Conservation (phyloP, 2,329 filamentous ascomycete species). For the Colletotrichum sp. region DNA sequence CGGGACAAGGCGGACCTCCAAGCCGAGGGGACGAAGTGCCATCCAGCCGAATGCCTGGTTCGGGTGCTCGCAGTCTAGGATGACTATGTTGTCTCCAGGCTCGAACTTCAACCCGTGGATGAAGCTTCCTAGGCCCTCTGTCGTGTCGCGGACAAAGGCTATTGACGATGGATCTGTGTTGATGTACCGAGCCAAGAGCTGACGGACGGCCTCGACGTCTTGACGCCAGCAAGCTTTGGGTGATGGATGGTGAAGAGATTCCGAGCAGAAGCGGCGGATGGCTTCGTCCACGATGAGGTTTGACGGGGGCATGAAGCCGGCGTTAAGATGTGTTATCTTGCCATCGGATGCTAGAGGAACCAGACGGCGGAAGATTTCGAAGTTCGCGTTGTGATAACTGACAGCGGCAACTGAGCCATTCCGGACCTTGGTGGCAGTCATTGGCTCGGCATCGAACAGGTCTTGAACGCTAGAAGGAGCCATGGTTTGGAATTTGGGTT, state of each 20-base stretch:
- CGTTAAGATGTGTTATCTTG: slow-evolving; percentile 31
- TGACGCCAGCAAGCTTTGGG: slow-evolving; percentile 25
- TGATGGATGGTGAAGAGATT: slow-evolving; percentile 25
- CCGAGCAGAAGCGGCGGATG: slow-evolving; percentile 27
- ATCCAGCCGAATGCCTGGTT: slow-evolving; percentile 35
- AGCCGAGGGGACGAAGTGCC: slow-evolving; percentile 26
- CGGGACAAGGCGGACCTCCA: slow-evolving; percentile 32
- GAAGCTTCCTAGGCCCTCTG: slow-evolving; percentile 34
- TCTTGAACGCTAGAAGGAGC: not conserved
- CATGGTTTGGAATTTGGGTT: not conserved
- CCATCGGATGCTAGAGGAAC: slow-evolving; percentile 24
- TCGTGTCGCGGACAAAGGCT: slow-evolving; percentile 36
- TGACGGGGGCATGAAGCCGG: slow-evolving; percentile 33
- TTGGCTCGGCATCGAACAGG: not conserved
- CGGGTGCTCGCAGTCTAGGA: slow-evolving; percentile 35
- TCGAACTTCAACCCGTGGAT: slow-evolving; percentile 26
- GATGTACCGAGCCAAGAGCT: slow-evolving; percentile 31
- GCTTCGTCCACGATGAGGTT: slow-evolving; percentile 35
- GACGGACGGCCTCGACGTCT: not conserved
- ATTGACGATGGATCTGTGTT: slow-evolving; percentile 28
- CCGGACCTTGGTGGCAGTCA: not conserved
- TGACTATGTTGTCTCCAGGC: slow-evolving; percentile 35
- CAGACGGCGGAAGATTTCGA: slow-evolving; percentile 23
- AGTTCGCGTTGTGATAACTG: not conserved
- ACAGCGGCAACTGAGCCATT: not conserved